Percentiles rank a stretch among this genome's conserved stretches.
Evolutionary conservation across 73 alveolate genomes (phyloP).

Genomic region (Paramecium tetraurelia): DNA sequence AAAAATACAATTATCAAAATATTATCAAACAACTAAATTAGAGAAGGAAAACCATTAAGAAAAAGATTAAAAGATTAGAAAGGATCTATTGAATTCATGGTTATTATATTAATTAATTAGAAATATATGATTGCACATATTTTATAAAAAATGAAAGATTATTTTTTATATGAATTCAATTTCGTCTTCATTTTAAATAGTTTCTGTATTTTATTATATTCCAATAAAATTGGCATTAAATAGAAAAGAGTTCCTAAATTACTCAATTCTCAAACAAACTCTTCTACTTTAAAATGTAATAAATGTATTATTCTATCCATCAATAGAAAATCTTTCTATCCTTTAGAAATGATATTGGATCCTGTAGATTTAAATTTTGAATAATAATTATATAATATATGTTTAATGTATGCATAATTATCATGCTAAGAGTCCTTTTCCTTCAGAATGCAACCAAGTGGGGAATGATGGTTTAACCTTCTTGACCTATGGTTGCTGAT

Average conservation of each 20-base stretch:
- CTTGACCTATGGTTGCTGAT: constrained; percentile 34
- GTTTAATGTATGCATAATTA: background rate
- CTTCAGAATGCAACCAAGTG: constrained; percentile 13
- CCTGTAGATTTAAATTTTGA: background rate
- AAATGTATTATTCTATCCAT: too few species aligned
- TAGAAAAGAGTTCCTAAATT: too few species aligned
- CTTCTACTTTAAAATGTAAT: too few species aligned
- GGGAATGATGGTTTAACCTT: constrained; percentile 50
- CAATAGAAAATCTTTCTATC: too few species aligned
- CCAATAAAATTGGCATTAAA: too few species aligned
- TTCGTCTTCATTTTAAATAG: too few species aligned
- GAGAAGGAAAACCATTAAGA: background rate
- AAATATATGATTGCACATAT: too few species aligned
- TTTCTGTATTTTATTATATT: too few species aligned
- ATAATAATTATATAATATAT: background rate
- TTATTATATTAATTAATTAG: background rate
- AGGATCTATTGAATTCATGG: background rate
- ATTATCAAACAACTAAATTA: background rate
- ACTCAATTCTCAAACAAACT: too few species aligned
- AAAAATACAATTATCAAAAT: background rate
- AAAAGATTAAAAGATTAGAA: background rate
- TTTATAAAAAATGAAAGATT: too few species aligned
- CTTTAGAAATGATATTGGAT: too few species aligned
- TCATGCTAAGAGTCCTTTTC: constrained; percentile 28
- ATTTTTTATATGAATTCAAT: too few species aligned